These are phyloP conservation scores for Larix sibirica DNA, from an alignment of 83 land plant species.

Conservation along the genomic window DNA sequence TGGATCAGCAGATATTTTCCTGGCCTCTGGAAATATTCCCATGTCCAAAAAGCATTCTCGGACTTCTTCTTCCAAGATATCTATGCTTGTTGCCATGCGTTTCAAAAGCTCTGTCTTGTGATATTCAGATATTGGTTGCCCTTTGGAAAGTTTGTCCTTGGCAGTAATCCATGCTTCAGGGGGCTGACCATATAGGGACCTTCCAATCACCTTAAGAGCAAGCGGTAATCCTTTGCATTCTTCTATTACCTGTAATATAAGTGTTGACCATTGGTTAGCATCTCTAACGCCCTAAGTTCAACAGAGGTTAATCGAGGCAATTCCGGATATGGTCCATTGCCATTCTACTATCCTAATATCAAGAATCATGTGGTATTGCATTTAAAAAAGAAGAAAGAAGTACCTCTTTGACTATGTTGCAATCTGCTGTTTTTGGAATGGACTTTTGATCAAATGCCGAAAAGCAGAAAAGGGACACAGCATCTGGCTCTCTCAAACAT, in stretches of 20 bases:
- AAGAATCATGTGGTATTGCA: not conserved
- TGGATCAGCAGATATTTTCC: slow-evolving; percentile 48
- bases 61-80: slow-evolving; percentile 23
- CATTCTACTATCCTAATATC: not conserved
- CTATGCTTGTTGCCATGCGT: slow-evolving; percentile 44
- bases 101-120: slow-evolving; percentile 20
- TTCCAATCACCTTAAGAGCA: slow-evolving; percentile 12
- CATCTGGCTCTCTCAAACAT: not conserved
- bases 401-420: not conserved
- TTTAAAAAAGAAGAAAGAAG: not conserved
- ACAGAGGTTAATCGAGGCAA: not conserved
- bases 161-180: not conserved
- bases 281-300: not conserved
- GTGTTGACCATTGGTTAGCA: not conserved
- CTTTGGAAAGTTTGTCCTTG: slow-evolving; percentile 2
- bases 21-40: slow-evolving; percentile 56
- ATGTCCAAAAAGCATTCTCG: slow-evolving; percentile 60
- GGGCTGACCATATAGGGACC: not conserved
- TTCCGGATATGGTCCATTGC: not conserved
- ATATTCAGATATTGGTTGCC: not conserved
- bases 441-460: not conserved
- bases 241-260: slow-evolving; percentile 3
- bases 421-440: not conserved
- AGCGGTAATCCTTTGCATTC: slow-evolving; percentile 12
- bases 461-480: slow-evolving; percentile 11